phyloP scores from a whole-genome alignment of 2,329 filamentous ascomycete species.

The Colletotrichum salicis region DNA sequence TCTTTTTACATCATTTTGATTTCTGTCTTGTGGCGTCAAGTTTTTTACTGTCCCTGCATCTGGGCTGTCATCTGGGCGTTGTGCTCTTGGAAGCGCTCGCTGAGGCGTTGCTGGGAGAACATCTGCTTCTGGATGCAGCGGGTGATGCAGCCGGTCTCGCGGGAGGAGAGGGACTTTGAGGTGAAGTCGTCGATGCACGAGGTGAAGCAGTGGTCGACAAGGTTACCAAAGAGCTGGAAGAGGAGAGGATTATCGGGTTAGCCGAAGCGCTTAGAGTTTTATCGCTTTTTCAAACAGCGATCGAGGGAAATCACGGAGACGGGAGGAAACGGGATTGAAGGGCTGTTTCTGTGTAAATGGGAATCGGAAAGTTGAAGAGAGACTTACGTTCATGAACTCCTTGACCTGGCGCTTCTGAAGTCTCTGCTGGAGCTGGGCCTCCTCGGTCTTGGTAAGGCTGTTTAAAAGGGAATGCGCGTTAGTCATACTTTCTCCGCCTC shows the following conservation, averaged over 20 bases:
- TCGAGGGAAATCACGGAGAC: neutral
- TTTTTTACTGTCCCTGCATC: slow-evolving; percentile 57
- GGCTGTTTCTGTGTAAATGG: slow-evolving; percentile 37
- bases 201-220: slow-evolving; percentile 91
- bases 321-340: neutral
- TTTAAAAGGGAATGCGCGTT: slow-evolving; percentile 20
- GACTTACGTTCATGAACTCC: slow-evolving; percentile 95
- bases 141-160: slow-evolving; percentile 91
- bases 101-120: slow-evolving; percentile 88
- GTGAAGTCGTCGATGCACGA: slow-evolving; percentile 99
- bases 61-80: slow-evolving; percentile 69
- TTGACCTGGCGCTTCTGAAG: slow-evolving; percentile 99
- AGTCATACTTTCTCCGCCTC: neutral
- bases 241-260: neutral
- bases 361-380: slow-evolving; percentile 33
- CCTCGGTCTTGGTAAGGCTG: slow-evolving; percentile 79
- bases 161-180: slow-evolving; percentile 88
- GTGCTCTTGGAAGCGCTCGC: slow-evolving; percentile 86
- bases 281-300: neutral
- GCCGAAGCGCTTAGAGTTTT: neutral
- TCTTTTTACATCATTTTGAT: slow-evolving; percentile 7
- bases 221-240: slow-evolving; percentile 68
- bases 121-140: slow-evolving; percentile 97
- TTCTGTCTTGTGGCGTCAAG: neutral
- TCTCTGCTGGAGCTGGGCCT: slow-evolving; percentile 91